Evolutionary conservation across 805 yeast species (phyloP), one percentile per base, ranked within the genome.

Genomic region (Candida qinlingensis): DNA sequence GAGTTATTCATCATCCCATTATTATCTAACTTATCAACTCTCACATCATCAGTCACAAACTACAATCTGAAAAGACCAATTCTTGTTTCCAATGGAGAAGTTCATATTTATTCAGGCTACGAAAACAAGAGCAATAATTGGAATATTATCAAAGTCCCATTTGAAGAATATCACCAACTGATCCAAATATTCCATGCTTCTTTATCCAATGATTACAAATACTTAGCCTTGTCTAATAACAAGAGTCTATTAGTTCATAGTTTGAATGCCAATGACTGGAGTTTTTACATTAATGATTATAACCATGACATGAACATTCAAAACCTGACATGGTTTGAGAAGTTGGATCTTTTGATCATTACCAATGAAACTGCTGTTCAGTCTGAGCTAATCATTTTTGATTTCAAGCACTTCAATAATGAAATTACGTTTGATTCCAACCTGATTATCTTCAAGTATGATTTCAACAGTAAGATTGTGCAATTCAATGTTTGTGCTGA

Each of bases 371-470:
- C 60, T 0, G 13, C 25, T 4, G 39, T 49, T 9, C 57, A 57
- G 31, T 51, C 54, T 8, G 65, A 61, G 27, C 41, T 59, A 28
- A 55, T 60, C 4, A 56, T 61, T 8, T 58, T 61, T 29, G 62
- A 61, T 42, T 55, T 60, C 40, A 50, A 56, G 6, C 55, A 45
- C 34, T 54, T 54, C 33, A 42, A 54, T 4, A 29, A 41, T 11
- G 37, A 48, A 9, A 53, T 52, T 26, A 54, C 44, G 8, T 56
- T 63, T 41, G 54, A 60, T 46, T 58, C 64, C 0, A 54, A 45
- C 26, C 47, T 49, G 10, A 48, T 64, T 7, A 62, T 62, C 7
- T 64, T 65, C 55, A 60, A 58, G 47, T 64, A 64, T 46, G 67
- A 62, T 45, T 54, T 64, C 31, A 50, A 51, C 25, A 42, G 47